Base-by-base conservation (phyloP, 2,329 filamentous ascomycete species). In the Monosporascus cannonballus region DNA sequence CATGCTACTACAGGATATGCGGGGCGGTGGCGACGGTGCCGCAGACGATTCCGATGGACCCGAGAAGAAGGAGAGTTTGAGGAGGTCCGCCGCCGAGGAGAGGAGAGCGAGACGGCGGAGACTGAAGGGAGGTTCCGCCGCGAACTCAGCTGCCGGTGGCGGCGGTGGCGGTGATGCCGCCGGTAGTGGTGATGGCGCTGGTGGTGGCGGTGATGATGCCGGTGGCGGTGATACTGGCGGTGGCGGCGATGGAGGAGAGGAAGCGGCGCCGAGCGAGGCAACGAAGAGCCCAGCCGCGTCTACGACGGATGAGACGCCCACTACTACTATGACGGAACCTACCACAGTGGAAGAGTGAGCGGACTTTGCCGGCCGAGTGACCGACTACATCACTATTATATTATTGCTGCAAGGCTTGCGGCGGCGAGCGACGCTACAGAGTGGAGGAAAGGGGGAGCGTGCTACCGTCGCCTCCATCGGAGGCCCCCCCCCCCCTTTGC, bases 1-100 rank as follows among this genome's bases (percentile, higher is more conserved):
- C 1, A 83, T 86, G 58, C 75, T 96, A 68, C 76, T 97, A 30
- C 89, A 96, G 65, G 90, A 90, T 46, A 86, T 96, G 70, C 83
- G 90, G 54, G 78, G 81, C 25, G 80, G 81, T 42, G 81, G 85
- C 48, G 80, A 84, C 42, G 83, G 83, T 45, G 74, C 78, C 44
- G 42, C 11, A n/a, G 42, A 79, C 85, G 61, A 82, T 74, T 54
- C 76, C 89, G 53, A 75, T 90, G 51, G n/a, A 15, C 22, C 42
- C 11, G 60, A 51, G 81, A 80, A 22, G 78, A 76, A 18, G 79
- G 79, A 85, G 61, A 82, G 74, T 54, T 76, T 90, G 52, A 75
- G 90, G 51, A 79, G 84, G 52, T 72, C 85, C 18, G 67, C 67
- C 22, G 65, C 67, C 27, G 67, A 69, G 57, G 67, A 69, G 51